Evolutionary conservation across 2,329 filamentous ascomycete genomes (phyloP), one percentile per base, ranked within the genome.

Genomic region (Cadophora gregata): DNA sequence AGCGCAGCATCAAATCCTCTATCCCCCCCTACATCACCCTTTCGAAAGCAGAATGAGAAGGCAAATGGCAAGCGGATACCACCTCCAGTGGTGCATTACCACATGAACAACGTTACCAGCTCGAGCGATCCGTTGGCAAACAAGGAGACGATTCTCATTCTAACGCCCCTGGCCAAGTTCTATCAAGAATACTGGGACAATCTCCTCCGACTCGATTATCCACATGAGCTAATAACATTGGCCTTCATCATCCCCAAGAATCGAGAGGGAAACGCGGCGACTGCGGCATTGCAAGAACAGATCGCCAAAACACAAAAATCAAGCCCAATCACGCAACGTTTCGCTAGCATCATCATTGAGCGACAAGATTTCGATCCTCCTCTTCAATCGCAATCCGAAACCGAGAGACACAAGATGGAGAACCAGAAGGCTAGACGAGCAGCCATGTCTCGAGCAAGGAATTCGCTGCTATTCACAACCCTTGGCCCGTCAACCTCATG

Each of bases 161-260:
- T 99, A 68, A 97, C 96, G 1, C 96, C 96, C 10, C 89, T 99
- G 81, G 91, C 93, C 36, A 88, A 92, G 69, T 99, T 98, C 84
- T 98, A 97, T 80, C 90, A 92, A 74, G 89, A 86, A 73, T 99
- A 98, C 83, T 99, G 96, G 95, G 90, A 96, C 78, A 99, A 98
- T 75, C 84, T 99, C 31, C 79, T 94, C 72, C 88, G 88, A 77
- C 85, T 99, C 64, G 86, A 81, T 75, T 99, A 98, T 78, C 96
- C 96, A 3, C 96, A 97, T 81, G 92, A 97, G 67, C 87, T 98
- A 70, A 96, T 99, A 76, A 96, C 93, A 0, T 84, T 99, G 31
- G 96, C 93, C 47, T 99, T 98, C 81, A 98, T 99, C 77, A 89
- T 97, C 31, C 96, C 96, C 62, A 97, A 96, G 81, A 97, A 90